Evolutionary conservation across 345 rosid species (phyloP).

Genomic region (Passiflora organensis): DNA sequence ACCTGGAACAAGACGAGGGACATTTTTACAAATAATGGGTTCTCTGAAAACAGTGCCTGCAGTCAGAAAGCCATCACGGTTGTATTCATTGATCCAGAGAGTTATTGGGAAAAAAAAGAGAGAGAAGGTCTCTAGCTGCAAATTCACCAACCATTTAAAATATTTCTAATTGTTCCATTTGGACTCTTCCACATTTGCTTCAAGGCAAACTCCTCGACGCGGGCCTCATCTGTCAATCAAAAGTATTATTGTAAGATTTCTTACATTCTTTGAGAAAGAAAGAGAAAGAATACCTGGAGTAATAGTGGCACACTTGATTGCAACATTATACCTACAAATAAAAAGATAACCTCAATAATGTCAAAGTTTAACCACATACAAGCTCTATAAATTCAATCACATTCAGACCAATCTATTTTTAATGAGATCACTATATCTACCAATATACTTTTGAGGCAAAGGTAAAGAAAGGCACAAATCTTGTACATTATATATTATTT

Average conservation of each 20-base stretch:
- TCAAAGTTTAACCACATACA: too few relatives aligned
- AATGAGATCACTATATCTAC: too few relatives aligned
- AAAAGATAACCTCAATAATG: too few relatives aligned
- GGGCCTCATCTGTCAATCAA: slow-evolving; percentile 69
- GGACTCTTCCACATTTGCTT: slow-evolving; percentile 99
- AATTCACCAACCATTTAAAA: not conserved
- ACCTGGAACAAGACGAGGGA: slow-evolving; percentile 92
- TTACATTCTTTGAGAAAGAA: too few relatives aligned
- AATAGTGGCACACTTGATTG: slow-evolving; percentile 23
- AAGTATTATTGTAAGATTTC: too few relatives aligned
- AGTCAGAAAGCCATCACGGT: slow-evolving; percentile 2
- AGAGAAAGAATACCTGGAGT: slow-evolving; percentile 9
- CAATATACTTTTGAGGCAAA: too few relatives aligned
- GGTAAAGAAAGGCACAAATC: too few relatives aligned
- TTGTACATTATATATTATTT: too few relatives aligned
- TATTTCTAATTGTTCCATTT: slow-evolving; percentile 56
- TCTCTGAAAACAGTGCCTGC: slow-evolving; percentile 92
- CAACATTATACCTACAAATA: slow-evolving; percentile 15
- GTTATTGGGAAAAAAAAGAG: too few relatives aligned
- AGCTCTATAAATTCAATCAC: too few relatives aligned
- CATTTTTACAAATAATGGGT: slow-evolving; percentile 92
- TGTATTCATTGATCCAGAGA: slow-evolving; percentile 3
- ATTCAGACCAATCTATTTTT: too few relatives aligned
- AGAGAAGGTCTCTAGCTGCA: too few relatives aligned
- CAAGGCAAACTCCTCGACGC: slow-evolving; percentile 76